Base-by-base conservation (phyloP, 495 filamentous ascomycete species). In the Endocarpon pusillum region DNA sequence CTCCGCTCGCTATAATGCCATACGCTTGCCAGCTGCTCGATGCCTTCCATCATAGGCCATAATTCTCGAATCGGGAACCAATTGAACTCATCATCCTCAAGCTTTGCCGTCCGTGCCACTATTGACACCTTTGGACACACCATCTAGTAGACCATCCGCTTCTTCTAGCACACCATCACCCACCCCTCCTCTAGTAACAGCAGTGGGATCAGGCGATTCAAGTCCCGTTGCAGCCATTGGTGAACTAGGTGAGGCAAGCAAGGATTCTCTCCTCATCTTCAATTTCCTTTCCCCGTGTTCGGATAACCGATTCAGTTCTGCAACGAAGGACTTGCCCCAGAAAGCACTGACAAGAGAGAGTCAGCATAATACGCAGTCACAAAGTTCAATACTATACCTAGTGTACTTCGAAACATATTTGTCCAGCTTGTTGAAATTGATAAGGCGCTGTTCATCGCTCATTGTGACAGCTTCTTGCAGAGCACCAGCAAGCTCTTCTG, bases 371-470 rank as follows among this genome's bases (percentile, higher is more conserved):
- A 31, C 10, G 15, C 20, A 22, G 10, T 34, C 6, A 27, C 33
- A 30, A 36, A 2, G 10, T 18, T 3, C 18, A 24, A 10, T 32
- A n/a, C 30, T 14, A 12, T 6, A 41, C 70, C 74, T 78, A 0
- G 87, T 96, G 53, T 94, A 94, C 51, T 92, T 94, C 50, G 82
- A 89, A 31, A 94, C 84, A 45, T 94, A 94, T 60, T 76, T 77
- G 45, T 87, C 78, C 42, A 96, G 58, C 52, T 92, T 94, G 48
- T 75, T 69, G 54, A 81, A 94, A 53, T 92, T 93, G 17, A 76
- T 59, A 33, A 74, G 73, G 21, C 85, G 69, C 57, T 84, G 78
- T 55, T 92, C 84, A 19, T 82, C 71, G 20, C 75, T 74, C 77
- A 96, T 92, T 21, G 84, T 93, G 27, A 94, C 84, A 7, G 87